These are phyloP conservation scores for Logfia minima DNA, from an alignment of 129 eudicot species.

Conservation along the genomic window DNA sequence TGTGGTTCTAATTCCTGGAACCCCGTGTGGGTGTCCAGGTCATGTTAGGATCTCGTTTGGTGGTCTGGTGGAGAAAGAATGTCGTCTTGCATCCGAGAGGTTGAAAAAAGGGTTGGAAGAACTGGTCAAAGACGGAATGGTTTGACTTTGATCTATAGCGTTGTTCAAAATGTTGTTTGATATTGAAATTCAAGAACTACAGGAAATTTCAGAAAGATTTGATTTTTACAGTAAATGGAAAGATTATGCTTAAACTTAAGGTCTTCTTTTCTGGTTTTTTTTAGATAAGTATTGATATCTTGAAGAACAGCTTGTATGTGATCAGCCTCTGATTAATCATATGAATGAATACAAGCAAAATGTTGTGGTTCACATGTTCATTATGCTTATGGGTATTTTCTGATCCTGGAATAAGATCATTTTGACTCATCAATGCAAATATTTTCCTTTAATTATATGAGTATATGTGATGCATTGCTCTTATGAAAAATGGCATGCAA, in stretches of 20 bases:
- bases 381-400: background rate
- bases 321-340: background rate
- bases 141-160: conserved; percentile 37
- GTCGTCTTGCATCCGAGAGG: conserved; percentile 69
- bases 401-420: background rate
- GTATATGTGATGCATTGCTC: too few species aligned
- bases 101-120: conserved; percentile 80
- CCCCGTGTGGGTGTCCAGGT: conserved; percentile 79
- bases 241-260: conserved; percentile 1
- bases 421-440: too few species aligned
- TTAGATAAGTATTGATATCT: background rate
- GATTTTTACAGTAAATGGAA: conserved; percentile 28
- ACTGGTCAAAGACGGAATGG: conserved; percentile 76
- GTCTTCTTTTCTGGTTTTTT: background rate
- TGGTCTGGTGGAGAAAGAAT: conserved; percentile 69
- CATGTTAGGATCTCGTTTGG: conserved; percentile 91
- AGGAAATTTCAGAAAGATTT: conserved; percentile 20
- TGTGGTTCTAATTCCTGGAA: conserved; percentile 71
- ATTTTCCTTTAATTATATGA: too few species aligned
- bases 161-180: background rate
- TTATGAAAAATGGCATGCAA: too few species aligned
- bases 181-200: conserved; percentile 13
- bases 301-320: background rate
- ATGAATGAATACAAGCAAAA: background rate
- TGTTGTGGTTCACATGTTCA: background rate